phyloP scores from a whole-genome alignment of 495 filamentous ascomycete species.

The Terfezia claveryi region DNA sequence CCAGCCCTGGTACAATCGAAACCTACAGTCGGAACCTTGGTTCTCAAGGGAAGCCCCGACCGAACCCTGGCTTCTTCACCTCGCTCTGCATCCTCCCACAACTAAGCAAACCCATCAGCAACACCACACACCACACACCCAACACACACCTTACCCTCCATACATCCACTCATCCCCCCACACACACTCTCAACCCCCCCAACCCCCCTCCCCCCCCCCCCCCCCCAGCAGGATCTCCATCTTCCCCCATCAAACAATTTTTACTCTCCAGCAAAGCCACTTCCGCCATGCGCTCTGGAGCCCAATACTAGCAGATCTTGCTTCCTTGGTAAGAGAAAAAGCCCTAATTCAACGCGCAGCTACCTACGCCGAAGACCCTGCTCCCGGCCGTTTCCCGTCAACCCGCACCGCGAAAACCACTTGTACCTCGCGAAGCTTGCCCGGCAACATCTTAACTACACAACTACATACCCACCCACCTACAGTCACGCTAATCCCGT shows the following conservation, averaged over 20 bases:
- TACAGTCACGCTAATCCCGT: neutral
- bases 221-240: neutral
- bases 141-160: neutral
- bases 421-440: neutral
- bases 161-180: neutral
- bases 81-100: neutral
- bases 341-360: neutral
- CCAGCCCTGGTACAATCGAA: neutral
- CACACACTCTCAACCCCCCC: neutral
- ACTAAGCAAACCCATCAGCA: conserved; percentile 1
- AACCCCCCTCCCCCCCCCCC: neutral
- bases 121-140: conserved; percentile 1
- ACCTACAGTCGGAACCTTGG: neutral
- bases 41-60: neutral
- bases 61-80: neutral
- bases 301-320: neutral
- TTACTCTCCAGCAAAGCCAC: neutral
- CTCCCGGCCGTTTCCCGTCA: neutral
- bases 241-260: neutral
- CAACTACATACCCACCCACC: neutral
- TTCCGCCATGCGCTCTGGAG: neutral
- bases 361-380: neutral
- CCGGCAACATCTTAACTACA: neutral
- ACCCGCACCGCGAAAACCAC: neutral
- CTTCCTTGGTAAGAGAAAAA: neutral